A percentile compares a stretch with the other conserved stretches of the same genome.
phyloP scores from a whole-genome alignment of 129 eudicot species.

The Saposhnikovia divaricata region DNA sequence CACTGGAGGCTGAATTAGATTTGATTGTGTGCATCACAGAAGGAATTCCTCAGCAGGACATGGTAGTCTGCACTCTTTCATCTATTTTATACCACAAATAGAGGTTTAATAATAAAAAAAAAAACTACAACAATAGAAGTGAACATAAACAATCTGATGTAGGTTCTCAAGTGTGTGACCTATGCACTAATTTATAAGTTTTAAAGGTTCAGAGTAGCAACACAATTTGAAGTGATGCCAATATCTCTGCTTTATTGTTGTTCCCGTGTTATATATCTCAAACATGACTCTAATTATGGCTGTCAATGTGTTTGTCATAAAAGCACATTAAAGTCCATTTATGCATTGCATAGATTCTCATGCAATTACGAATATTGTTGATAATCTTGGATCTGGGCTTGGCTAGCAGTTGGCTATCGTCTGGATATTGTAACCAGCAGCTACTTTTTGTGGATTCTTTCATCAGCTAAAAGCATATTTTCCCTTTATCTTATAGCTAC shows the following conservation, averaged over 20 bases:
- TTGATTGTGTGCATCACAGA: conserved; percentile 90
- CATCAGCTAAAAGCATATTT: no score
- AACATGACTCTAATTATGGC: not conserved
- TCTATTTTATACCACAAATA: not conserved
- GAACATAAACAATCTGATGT: not conserved
- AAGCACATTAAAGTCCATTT: not conserved
- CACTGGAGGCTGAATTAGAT: conserved; percentile 86
- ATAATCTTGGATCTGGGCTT: not conserved
- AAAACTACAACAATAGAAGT: not conserved
- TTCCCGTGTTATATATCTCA: not conserved
- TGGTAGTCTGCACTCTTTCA: conserved; percentile 37
- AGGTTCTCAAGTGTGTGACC: not conserved
- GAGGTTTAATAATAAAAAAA: not conserved
- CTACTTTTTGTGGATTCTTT: not conserved
- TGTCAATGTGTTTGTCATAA: not conserved
- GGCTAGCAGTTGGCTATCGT: not conserved
- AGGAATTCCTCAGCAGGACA: conserved; percentile 99
- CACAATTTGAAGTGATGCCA: not conserved
- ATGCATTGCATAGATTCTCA: not conserved
- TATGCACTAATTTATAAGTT: no score
- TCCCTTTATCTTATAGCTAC: no score
- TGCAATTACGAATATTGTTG: not conserved
- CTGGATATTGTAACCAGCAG: not conserved
- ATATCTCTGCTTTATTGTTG: not conserved
- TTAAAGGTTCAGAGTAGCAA: not conserved